Evolutionary conservation across 371 early-diverging fungal species (phyloP).

Genomic region (Mortierella sp.): DNA sequence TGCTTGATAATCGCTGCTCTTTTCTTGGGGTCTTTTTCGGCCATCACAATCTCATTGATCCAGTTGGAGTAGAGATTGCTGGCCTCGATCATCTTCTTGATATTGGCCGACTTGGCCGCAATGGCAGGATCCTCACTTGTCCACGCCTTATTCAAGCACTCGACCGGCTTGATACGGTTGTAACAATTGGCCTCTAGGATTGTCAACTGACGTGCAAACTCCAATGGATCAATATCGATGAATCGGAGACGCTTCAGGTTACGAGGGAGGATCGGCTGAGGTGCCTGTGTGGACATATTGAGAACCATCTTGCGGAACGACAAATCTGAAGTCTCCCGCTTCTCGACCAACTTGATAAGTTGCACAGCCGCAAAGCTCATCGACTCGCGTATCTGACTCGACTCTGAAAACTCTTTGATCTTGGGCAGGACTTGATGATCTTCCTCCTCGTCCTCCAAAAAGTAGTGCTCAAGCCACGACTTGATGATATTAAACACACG

Average conservation of each 20-base stretch:
- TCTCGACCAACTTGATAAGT: constrained; percentile 75
- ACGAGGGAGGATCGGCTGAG: constrained; percentile 76
- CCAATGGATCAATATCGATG: constrained; percentile 89
- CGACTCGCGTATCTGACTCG: constrained; percentile 72
- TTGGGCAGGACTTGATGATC: constrained; percentile 73
- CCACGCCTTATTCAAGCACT: constrained; percentile 93
- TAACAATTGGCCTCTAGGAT: constrained; percentile 85
- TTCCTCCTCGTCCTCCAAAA: constrained; percentile 74
- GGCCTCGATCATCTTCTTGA: constrained; percentile 80
- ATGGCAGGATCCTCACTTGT: constrained; percentile 71
- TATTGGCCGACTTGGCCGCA: constrained; percentile 67
- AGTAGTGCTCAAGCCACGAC: constrained; percentile 90
- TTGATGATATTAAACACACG: constrained; percentile 93
- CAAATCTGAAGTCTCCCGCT: constrained; percentile 68
- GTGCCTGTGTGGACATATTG: constrained; percentile 68
- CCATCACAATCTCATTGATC: constrained; percentile 87
- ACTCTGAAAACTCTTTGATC: constrained; percentile 82
- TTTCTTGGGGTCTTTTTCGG: constrained; percentile 82
- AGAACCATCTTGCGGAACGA: constrained; percentile 69
- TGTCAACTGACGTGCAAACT: constrained; percentile 94
- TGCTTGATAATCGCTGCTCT: constrained; percentile 80
- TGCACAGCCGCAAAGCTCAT: constrained; percentile 78
- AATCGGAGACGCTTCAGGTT: constrained; percentile 73
- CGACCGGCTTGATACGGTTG: constrained; percentile 83
- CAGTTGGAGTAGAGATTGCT: constrained; percentile 83